Evolutionary conservation across 2,329 filamentous ascomycete species (phyloP), one percentile per base, ranked within the genome.

Genomic region (Clonostachys rhizophaga): DNA sequence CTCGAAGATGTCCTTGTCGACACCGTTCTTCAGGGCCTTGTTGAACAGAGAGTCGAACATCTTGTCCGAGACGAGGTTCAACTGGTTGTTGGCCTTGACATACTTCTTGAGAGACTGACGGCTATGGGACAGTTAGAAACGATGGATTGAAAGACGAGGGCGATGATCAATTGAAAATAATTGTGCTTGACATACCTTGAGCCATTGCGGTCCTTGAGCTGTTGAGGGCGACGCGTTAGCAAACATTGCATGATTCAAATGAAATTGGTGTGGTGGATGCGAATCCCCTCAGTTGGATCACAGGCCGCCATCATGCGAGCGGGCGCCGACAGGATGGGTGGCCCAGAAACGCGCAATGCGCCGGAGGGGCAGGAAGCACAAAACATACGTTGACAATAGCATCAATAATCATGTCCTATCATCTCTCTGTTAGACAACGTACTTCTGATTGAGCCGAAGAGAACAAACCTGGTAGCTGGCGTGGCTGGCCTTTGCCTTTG

Each of bases 1-100:
- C 63, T 84, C 79, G 65, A 96, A 96, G 60, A 88, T 79, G 53
- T 88, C 89, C 78, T 87, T 91, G 62, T 95, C 89, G 58, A 91
- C 90, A 67, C 91, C 91, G 50, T 76, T 72, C 71, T 86, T 83
- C 64, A 95, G 77, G 46, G 89, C 89, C 69, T 86, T 87, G 83
- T 94, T 94, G 82, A 95, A 90, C 60, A 91, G 85, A 52, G 78
- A 79, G 62, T 78, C 79, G 69, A 83, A 83, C 78, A 81, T 81
- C 60, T 73, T 73, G 64, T 79, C 67, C 53, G 65, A 62, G 46
- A 51, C 50, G 24, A 64, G 62, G 49, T 65, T 67, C 58, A 76
- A 64, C 50, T 61, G 67, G 69, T 79, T 78, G 68, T 79, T 77
- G 55, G 72, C 71, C 63, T 71, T 71, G 60, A 79, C 74, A 64